A percentile compares a stretch with the other conserved stretches of the same genome.
phyloP scores from a whole-genome alignment of 2,329 filamentous ascomycete genomes.

The Aspergillus cejpii region DNA sequence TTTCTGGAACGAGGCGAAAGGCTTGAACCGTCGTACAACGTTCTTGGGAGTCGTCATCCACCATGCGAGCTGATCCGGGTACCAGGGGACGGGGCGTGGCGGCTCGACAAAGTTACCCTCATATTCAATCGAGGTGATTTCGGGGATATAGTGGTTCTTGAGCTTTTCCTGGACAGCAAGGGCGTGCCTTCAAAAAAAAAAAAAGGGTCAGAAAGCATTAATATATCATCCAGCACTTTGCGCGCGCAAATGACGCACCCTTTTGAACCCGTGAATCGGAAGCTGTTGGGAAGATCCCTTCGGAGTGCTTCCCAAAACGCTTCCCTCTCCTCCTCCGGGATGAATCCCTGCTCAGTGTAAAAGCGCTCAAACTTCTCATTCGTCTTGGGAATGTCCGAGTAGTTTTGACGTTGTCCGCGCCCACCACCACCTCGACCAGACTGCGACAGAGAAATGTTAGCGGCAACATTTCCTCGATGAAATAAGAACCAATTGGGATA shows the following conservation, averaged over 20 bases:
- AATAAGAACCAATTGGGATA: not conserved
- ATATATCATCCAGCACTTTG: not conserved
- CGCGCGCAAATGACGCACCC: slow-evolving; percentile 49
- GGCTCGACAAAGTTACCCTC: slow-evolving; percentile 78
- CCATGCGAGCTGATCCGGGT: slow-evolving; percentile 91
- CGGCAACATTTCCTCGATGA: slow-evolving; percentile 1
- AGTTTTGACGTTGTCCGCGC: slow-evolving; percentile 40
- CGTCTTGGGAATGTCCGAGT: slow-evolving; percentile 62
- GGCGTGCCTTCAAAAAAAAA: slow-evolving; percentile 60
- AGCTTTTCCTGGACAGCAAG: slow-evolving; percentile 83
- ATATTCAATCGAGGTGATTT: slow-evolving; percentile 76
- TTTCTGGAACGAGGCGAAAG: slow-evolving; percentile 93
- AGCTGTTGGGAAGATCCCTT: slow-evolving; percentile 89
- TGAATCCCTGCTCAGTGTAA: slow-evolving; percentile 70
- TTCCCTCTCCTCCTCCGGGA: slow-evolving; percentile 69
- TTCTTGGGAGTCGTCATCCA: slow-evolving; percentile 98
- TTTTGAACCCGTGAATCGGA: slow-evolving; percentile 93
- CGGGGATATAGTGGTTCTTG: slow-evolving; percentile 79
- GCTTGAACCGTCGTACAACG: slow-evolving; percentile 84
- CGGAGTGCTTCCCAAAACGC: slow-evolving; percentile 79
- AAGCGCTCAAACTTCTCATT: slow-evolving; percentile 82
- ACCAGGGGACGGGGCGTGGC: slow-evolving; percentile 79
- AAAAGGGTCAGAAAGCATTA: slow-evolving; percentile 1
- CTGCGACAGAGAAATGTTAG: slow-evolving; percentile 24
- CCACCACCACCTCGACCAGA: slow-evolving; percentile 42